These are phyloP conservation scores for Pseudogymnoascus sp. DNA, from an alignment of 2,329 filamentous ascomycete species.

Conservation along the genomic window DNA sequence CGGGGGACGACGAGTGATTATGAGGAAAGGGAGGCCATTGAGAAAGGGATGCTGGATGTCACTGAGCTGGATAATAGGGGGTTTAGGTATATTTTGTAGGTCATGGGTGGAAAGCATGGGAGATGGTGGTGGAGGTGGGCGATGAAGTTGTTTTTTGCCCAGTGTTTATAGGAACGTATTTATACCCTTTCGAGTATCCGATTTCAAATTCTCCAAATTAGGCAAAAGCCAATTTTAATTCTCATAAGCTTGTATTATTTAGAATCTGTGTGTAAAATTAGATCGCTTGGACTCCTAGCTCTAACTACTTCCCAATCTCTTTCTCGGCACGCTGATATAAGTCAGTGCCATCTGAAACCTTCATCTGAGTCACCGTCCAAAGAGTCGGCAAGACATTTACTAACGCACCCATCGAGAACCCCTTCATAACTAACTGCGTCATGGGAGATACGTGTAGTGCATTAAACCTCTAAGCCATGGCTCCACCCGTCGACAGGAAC, in stretches of 20 bases:
- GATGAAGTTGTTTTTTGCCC: neutral
- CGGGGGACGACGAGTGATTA: slow-evolving; percentile 26
- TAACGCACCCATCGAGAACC: slow-evolving; percentile 35
- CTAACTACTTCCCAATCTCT: neutral
- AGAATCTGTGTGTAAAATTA: neutral
- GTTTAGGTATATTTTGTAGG: slow-evolving; percentile 42
- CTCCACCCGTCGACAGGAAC: slow-evolving; percentile 35
- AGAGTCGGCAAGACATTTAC: slow-evolving; percentile 36
- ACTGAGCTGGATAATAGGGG: slow-evolving; percentile 48
- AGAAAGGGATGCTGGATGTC: slow-evolving; percentile 46
- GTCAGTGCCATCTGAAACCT: neutral
- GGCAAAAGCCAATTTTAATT: neutral
- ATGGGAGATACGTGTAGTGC: slow-evolving; percentile 29
- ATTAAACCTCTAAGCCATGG: slow-evolving; percentile 39
- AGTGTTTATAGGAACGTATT: neutral
- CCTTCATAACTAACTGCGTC: slow-evolving; percentile 38
- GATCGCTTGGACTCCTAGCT: neutral
- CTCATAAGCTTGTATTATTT: neutral
- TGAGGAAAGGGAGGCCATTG: slow-evolving; percentile 41
- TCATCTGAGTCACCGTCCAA: slow-evolving; percentile 31
- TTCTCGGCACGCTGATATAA: neutral
- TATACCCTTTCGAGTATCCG: neutral
- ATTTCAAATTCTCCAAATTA: neutral
- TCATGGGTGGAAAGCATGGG: neutral
- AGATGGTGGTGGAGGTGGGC: neutral